Base-by-base conservation (phyloP, 441 rosid genomes). In the Erysimum pusillum region DNA sequence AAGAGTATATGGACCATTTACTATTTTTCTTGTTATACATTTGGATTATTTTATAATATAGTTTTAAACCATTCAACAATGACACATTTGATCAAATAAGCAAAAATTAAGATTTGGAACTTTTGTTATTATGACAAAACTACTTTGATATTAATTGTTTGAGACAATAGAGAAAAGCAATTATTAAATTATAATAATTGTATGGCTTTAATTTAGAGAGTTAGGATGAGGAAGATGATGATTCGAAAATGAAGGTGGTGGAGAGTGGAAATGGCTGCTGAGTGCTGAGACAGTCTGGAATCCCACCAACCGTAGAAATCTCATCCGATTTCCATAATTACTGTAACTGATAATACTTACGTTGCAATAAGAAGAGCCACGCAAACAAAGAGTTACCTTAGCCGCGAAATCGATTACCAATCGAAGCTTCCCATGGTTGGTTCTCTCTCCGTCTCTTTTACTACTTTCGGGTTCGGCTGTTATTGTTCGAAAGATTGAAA, bases 161-260 rank as follows among this genome's bases (percentile, higher is more conserved):
- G 31, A 61, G 65, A 38, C 15, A 38, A 17, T 5, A 9, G 7
- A 52, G 15, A 18, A 38, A 6, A 53, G 35, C 9, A 1, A 52
- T 8, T 42, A 42, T 22, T 2, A 25, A 63, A 8, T 63, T 2
- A 12, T 11, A 63, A 48, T 31, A 63, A 48, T 31, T 35, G 63
- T 3, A 57, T 46, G 73, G 71, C 58, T 64, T 54, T 18, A 54
- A 54, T 34, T 63, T 42, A 42, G 31, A 28, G 31, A 28, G 71
- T 51, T 51, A 10, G 56, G 79, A 75, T 61, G 74, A 75, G 4
- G 67, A 48, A 48, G 78, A 20, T 13, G 69, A 61, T 61, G 69
- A 61, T 61, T 76, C 74, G 34, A 68, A 51, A 32, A 51, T 11
- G 57, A 76, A 76, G 58, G 79, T 76, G 74, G 74, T 75, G 53